A percentile compares a stretch with the other conserved stretches of the same genome.
These are phyloP conservation scores for Coemansia sp. DNA, from an alignment of 371 early-diverging fungal species.

Conservation along the genomic window DNA sequence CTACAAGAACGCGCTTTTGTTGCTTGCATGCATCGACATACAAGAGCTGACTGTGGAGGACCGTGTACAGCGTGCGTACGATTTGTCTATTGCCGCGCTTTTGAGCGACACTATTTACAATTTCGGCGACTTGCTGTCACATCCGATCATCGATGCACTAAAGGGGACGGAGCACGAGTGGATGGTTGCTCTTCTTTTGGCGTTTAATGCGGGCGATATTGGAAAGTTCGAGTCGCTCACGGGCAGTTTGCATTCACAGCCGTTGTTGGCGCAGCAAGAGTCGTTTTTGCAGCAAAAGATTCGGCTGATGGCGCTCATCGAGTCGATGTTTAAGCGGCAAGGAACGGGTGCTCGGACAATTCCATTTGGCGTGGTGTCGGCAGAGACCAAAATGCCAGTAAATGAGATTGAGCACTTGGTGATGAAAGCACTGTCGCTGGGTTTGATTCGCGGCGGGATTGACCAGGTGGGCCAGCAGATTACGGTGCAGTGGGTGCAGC, in stretches of 20 bases:
- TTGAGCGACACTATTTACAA: slow-evolving; percentile 95
- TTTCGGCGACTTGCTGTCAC: slow-evolving; percentile 98
- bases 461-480: slow-evolving; percentile 92
- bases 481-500: slow-evolving; percentile 93
- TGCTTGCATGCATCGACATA: slow-evolving; percentile 84
- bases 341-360: slow-evolving; percentile 72
- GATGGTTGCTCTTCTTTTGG: slow-evolving; percentile 80
- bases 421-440: slow-evolving; percentile 94
- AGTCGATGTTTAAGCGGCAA: slow-evolving; percentile 84
- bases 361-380: slow-evolving; percentile 81
- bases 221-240: slow-evolving; percentile 83
- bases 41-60: slow-evolving; percentile 75
- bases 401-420: slow-evolving; percentile 90
- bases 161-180: slow-evolving; percentile 80
- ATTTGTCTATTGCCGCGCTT: slow-evolving; percentile 87
- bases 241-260: slow-evolving; percentile 61
- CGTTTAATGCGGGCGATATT: slow-evolving; percentile 95
- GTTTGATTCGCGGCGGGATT: slow-evolving; percentile 89
- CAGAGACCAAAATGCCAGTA: slow-evolving; percentile 81
- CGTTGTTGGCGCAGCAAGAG: slow-evolving; percentile 72
- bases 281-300: slow-evolving; percentile 89
- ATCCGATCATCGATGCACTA: slow-evolving; percentile 86
- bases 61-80: slow-evolving; percentile 83
- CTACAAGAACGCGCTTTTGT: slow-evolving; percentile 92
- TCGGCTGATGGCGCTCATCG: slow-evolving; percentile 94